Percentiles rank a stretch among this genome's conserved stretches.
These are phyloP conservation scores for Solidago caesia DNA, from an alignment of 129 eudicot species.

Conservation along the genomic window DNA sequence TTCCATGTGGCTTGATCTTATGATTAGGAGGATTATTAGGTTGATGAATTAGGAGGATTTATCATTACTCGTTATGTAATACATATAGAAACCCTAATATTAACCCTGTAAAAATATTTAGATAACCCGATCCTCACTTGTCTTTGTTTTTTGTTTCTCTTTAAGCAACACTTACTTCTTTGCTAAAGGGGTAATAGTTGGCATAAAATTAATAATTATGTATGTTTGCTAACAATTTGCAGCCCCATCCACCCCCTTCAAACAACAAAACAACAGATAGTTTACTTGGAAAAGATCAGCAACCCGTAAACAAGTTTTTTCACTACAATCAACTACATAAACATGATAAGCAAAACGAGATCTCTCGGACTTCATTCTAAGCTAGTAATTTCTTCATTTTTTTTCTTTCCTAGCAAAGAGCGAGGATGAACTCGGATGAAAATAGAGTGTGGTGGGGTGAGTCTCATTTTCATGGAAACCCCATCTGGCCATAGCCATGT, in stretches of 20 bases:
- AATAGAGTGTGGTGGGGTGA: neutral
- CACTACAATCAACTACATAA: slow-evolving; percentile 35
- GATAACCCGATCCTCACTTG: too few species aligned
- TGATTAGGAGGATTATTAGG: too few species aligned
- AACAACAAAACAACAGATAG: slow-evolving; percentile 15
- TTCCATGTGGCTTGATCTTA: too few species aligned
- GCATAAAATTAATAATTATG: neutral
- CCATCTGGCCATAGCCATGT: slow-evolving; percentile 15
- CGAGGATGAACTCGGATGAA: neutral
- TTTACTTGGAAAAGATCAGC: slow-evolving; percentile 19
- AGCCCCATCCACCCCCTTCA: neutral
- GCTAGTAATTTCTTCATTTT: neutral
- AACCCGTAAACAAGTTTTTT: slow-evolving; percentile 27
- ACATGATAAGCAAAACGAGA: slow-evolving; percentile 16
- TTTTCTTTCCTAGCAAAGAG: neutral
- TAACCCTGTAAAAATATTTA: too few species aligned
- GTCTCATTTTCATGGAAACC: slow-evolving; percentile 17
- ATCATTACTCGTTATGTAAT: too few species aligned
- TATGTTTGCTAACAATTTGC: neutral
- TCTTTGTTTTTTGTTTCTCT: too few species aligned
- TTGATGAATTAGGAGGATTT: too few species aligned
- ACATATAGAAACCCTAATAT: too few species aligned
- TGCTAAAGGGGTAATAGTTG: too few species aligned
- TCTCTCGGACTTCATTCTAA: slow-evolving; percentile 24
- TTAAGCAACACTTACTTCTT: too few species aligned